These are phyloP conservation scores for Capsella rubella DNA, from an alignment of 441 rosid genomes.

Conservation along the genomic window DNA sequence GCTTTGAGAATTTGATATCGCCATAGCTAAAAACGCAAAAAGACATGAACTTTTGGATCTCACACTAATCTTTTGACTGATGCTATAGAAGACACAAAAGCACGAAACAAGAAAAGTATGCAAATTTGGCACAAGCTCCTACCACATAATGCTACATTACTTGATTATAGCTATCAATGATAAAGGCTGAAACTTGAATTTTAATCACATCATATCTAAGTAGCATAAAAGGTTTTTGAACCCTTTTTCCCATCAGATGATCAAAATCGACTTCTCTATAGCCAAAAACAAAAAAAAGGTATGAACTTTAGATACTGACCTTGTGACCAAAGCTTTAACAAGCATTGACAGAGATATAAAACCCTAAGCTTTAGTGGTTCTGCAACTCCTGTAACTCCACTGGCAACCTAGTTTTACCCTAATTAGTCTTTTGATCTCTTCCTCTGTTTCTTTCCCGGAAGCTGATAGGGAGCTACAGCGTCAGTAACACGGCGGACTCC, in stretches of 20 bases:
- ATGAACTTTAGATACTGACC: slow-evolving; percentile 51
- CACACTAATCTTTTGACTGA: slow-evolving; percentile 83
- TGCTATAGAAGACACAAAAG: background rate
- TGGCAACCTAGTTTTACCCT: too few species aligned
- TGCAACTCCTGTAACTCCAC: slow-evolving; percentile 47
- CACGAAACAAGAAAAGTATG: background rate
- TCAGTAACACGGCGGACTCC: slow-evolving; percentile 54
- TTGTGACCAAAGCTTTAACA: slow-evolving; percentile 89
- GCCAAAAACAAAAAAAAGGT: background rate
- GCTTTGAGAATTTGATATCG: background rate
- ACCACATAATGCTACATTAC: background rate
- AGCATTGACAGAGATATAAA: slow-evolving; percentile 88
- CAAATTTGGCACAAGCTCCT: background rate
- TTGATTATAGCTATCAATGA: too few species aligned
- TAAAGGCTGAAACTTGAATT: too few species aligned
- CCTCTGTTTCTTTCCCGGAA: slow-evolving; percentile 32
- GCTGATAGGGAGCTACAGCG: slow-evolving; percentile 47
- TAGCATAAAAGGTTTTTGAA: too few species aligned
- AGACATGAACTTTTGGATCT: background rate
- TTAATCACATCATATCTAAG: too few species aligned
- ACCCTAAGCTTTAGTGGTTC: slow-evolving; percentile 56
- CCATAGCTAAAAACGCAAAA: slow-evolving; percentile 6
- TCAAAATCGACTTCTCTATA: too few species aligned
- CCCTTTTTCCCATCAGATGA: too few species aligned
- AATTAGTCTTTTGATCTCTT: background rate